phyloP scores from a whole-genome alignment of 129 eudicot species.

The Arctium lappa region DNA sequence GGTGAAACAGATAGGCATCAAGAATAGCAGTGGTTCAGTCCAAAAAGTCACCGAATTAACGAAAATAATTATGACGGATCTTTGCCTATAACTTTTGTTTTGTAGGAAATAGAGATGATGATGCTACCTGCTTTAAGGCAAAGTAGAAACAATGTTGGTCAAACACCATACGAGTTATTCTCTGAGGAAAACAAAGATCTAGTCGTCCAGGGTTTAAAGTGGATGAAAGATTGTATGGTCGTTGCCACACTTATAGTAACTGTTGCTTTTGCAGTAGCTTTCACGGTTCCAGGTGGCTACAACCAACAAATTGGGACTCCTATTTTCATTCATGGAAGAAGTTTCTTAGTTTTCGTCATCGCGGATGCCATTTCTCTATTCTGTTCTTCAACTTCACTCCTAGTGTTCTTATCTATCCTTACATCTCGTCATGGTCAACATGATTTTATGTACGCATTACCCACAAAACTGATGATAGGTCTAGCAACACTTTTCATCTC shows the following conservation, averaged over 20 bases:
- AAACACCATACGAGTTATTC: too few species aligned
- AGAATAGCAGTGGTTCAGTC: too few species aligned
- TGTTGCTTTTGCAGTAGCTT: background rate
- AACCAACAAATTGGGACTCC: background rate
- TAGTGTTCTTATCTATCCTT: background rate
- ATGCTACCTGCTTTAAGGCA: too few species aligned
- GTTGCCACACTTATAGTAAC: background rate
- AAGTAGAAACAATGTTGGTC: too few species aligned
- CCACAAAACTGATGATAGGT: background rate
- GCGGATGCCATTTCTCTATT: too few species aligned
- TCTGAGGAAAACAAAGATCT: too few species aligned
- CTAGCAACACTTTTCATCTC: background rate
- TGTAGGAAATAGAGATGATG: too few species aligned
- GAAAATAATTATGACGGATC: too few species aligned
- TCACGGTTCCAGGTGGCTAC: background rate
- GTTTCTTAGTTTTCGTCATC: background rate
- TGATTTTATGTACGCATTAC: background rate
- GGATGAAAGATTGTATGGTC: background rate
- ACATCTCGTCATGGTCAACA: background rate
- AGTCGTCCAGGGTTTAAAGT: background rate
- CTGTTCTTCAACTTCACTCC: background rate
- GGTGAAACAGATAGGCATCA: too few species aligned
- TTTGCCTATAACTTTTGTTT: too few species aligned
- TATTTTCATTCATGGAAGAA: background rate
- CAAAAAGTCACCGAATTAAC: too few species aligned